Percentiles rank a stretch among this genome's conserved stretches.
Evolutionary conservation across 2,329 filamentous ascomycete species (phyloP).

Genomic region (Arthrobotrys pseudoclavata): DNA sequence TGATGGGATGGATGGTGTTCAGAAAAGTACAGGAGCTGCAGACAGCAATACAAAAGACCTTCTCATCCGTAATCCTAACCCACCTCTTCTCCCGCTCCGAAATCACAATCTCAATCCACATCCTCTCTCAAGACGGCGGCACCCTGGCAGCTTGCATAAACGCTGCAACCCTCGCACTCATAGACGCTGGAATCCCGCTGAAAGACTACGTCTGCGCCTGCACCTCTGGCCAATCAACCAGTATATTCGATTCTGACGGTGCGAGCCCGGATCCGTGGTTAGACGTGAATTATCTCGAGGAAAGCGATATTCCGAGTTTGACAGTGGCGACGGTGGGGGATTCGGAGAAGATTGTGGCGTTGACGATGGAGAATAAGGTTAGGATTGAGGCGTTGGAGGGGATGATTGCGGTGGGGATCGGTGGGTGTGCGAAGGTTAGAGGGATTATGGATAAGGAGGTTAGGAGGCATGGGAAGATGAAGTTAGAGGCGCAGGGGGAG

Average conservation of each 20-base stretch:
- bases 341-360: slow-evolving; percentile 80
- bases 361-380: slow-evolving; percentile 90
- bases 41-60: slow-evolving; percentile 81
- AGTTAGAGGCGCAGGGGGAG: slow-evolving; percentile 72
- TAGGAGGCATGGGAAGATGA: slow-evolving; percentile 76
- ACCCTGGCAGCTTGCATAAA: slow-evolving; percentile 91
- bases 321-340: slow-evolving; percentile 85
- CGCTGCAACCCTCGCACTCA: slow-evolving; percentile 87
- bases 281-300: slow-evolving; percentile 83
- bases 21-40: slow-evolving; percentile 86
- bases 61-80: slow-evolving; percentile 82
- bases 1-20: slow-evolving; percentile 3
- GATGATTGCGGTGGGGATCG: slow-evolving; percentile 91
- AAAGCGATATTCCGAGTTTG: slow-evolving; percentile 88
- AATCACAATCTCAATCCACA: slow-evolving; percentile 85
- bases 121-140: slow-evolving; percentile 90
- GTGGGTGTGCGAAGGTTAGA: slow-evolving; percentile 89
- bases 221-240: slow-evolving; percentile 80
- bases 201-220: slow-evolving; percentile 89
- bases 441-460: slow-evolving; percentile 85
- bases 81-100: slow-evolving; percentile 90
- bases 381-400: slow-evolving; percentile 85
- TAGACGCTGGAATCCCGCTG: slow-evolving; percentile 97
- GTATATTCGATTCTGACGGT: slow-evolving; percentile 61
- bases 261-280: slow-evolving; percentile 80